Percentiles rank a stretch among this genome's conserved stretches.
Conservation (phyloP, 2,329 filamentous ascomycete species). For the Ophiostoma sp. region DNA sequence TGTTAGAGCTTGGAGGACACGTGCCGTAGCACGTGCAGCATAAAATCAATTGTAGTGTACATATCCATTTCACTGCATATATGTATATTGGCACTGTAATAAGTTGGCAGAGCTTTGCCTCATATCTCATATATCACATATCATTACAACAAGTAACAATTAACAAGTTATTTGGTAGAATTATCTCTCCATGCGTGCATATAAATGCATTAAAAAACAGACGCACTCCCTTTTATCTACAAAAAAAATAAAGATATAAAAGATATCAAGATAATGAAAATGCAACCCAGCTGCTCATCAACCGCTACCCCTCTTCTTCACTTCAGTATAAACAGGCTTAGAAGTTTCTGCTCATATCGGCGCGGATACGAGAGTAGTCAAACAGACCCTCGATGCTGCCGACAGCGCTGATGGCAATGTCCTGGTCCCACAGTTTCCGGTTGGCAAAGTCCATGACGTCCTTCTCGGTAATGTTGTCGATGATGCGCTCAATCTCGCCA, state of each 20-base stretch:
- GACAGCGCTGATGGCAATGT: slow-evolving; percentile 88
- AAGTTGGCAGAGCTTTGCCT: not conserved
- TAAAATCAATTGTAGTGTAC: not conserved
- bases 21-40: not conserved
- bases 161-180: not conserved
- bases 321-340: slow-evolving; percentile 25
- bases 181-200: slow-evolving; percentile 5
- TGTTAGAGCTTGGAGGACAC: not conserved
- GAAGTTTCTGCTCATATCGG: slow-evolving; percentile 38
- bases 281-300: not conserved
- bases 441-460: slow-evolving; percentile 96
- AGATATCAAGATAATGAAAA: slow-evolving; percentile 2
- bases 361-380: slow-evolving; percentile 54
- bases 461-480: slow-evolving; percentile 86
- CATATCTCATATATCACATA: no score
- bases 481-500: slow-evolving; percentile 88
- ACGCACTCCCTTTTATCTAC: slow-evolving; percentile 14
- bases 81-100: not conserved
- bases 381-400: slow-evolving; percentile 83
- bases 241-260: slow-evolving; percentile 8
- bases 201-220: slow-evolving; percentile 6
- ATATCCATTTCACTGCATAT: not conserved
- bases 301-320: not conserved
- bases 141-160: no score
- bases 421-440: slow-evolving; percentile 95